Evolutionary conservation across 2,329 filamentous ascomycete genomes (phyloP).

Genomic region (Xylariaceae sp.): DNA sequence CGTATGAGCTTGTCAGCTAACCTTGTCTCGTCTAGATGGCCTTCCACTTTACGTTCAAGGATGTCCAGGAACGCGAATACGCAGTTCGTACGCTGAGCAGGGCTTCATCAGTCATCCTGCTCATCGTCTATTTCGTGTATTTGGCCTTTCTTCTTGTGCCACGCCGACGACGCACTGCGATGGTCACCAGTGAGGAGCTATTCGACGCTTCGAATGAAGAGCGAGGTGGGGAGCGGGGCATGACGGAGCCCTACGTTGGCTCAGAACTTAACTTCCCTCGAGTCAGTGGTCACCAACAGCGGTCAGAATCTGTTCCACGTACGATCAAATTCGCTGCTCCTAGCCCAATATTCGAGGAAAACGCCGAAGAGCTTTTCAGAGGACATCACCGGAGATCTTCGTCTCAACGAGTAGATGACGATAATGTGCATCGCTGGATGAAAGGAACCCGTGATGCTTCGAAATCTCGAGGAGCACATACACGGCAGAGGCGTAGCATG

Average conservation of each 20-base stretch:
- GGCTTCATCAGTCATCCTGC: constrained; percentile 8
- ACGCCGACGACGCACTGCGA: background rate
- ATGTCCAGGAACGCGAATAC: constrained; percentile 3
- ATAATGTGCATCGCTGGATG: constrained; percentile 9
- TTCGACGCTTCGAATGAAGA: background rate
- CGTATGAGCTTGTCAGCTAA: background rate
- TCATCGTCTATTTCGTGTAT: constrained; percentile 11
- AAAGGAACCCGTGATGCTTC: background rate
- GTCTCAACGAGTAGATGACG: constrained; percentile 1
- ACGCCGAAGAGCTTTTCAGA: background rate
- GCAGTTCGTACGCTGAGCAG: constrained; percentile 9
- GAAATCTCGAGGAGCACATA: background rate
- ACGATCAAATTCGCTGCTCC: constrained; percentile 3
- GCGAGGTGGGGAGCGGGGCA: background rate
- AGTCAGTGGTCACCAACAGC: background rate
- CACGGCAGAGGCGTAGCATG: constrained; percentile 5
- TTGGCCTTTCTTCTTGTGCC: constrained; percentile 7
- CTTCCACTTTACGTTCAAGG: constrained; percentile 11
- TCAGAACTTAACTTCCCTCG: background rate
- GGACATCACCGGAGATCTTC: background rate
- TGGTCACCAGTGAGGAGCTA: constrained; percentile 1
- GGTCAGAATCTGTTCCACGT: constrained; percentile 1
- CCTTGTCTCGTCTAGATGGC: constrained; percentile 6
- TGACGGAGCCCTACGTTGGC: background rate
- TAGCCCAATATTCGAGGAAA: background rate